Conservation (phyloP, 2,329 filamentous ascomycete species). For the Arthroderma sp. region DNA sequence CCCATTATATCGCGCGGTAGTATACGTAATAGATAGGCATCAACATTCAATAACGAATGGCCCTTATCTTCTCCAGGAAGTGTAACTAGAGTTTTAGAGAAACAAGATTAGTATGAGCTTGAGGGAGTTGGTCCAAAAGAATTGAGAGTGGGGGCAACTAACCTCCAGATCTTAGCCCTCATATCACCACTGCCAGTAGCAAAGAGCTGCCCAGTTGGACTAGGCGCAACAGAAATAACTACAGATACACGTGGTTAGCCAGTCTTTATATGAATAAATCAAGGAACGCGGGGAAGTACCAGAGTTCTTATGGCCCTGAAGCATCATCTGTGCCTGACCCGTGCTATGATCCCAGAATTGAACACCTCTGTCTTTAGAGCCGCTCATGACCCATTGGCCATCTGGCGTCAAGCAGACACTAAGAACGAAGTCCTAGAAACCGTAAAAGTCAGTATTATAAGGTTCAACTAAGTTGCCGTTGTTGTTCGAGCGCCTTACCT, state of each 20-base stretch:
- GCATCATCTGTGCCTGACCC: constrained; percentile 89
- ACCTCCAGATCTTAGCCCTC: constrained; percentile 96
- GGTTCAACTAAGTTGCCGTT: neutral
- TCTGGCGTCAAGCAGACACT: constrained; percentile 92
- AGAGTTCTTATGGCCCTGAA: constrained; percentile 97
- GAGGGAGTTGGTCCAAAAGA: neutral
- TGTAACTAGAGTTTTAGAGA: no score
- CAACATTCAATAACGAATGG: no score
- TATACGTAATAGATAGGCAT: no score
- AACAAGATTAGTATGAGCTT: no score
- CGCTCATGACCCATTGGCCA: constrained; percentile 88
- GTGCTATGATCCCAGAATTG: constrained; percentile 98
- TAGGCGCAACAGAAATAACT: constrained; percentile 94
- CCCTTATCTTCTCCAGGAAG: no score
- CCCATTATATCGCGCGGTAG: no score
- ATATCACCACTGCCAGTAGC: constrained; percentile 95
- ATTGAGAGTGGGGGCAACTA: constrained; percentile 10
- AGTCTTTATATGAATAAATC: neutral
- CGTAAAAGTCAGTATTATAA: constrained; percentile 7
- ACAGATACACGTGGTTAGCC: constrained; percentile 5
- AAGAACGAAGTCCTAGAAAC: constrained; percentile 73
- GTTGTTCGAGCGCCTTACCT: constrained; percentile 42
- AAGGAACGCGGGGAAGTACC: constrained; percentile 27
- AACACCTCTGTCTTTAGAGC: constrained; percentile 91
- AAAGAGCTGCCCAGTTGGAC: constrained; percentile 75